Evolutionary conservation across 78 protist species (phyloP), one percentile per base, ranked within the genome.

Genomic region (Speleostelium caveatum): DNA sequence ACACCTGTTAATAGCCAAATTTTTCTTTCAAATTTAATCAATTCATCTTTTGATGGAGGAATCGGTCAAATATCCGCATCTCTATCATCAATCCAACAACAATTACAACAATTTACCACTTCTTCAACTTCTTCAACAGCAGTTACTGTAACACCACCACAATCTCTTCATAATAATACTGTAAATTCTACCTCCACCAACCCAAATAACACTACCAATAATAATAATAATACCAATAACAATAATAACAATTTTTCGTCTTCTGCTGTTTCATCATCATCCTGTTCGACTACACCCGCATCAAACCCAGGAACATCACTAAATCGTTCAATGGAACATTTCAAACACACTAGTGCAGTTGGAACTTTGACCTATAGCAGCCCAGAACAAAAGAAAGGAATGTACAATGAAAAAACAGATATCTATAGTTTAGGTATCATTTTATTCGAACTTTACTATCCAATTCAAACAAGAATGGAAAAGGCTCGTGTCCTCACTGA

Each of bases 291-390:
- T 19, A 49, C 72, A 28, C 79, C 76, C 41, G 24, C 66, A 1
- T 60, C 73, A 24, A 30, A 69, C 22, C 2, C 21, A 67, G 49
- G 51, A 14, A 79, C 87, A 22, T 49, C 67, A 12, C 62, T 83
- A n/a, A 69, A 56, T 41, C 78, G 90, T 58, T 83, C 90, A 35
- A 33, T 66, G 24, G 79, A 73, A 55, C 89, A 75, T 33, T 51
- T 62, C 30, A 78, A 87, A 87, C 94, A 87, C 35, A 87, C 94
- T 24, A 62, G 87, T 49, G 94, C 89, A 33, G 94, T 87, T 35
- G 94, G 94, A 16, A 87, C 94, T 55, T 49, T 78, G 62, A 87
- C 89, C 38, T 87, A 87, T 21, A 72, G 85, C 26, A 78, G 94
- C 38, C 94, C 94, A 10, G 94, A 87, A 56, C 94, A 87, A 56